Base-by-base conservation (phyloP, 371 early-diverging fungal species). In the Furculomyces boomerangus region DNA sequence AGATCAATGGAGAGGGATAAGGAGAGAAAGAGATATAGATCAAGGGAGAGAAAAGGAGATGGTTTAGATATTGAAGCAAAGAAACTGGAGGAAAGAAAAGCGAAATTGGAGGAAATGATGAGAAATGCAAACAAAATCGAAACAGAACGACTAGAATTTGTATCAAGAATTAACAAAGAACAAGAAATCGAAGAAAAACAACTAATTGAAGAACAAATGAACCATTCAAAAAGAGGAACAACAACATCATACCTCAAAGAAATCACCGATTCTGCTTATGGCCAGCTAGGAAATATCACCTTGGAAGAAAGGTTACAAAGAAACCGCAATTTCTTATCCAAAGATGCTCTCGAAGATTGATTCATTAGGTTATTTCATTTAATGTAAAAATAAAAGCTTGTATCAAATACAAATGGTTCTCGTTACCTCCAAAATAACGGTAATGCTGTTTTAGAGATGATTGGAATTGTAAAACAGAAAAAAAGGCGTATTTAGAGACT, bases 161-260 rank as follows among this genome's bases (percentile, higher is more conserved):
- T 53, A 7, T 39, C 39, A 27, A 35, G 30, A 40, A 53, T 53
- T n/a, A 32, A 28, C 3, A 20, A 53, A 32, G 53, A 53, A 18
- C 41, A 53, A 25, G 7, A 18, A 32, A 8, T 3, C 2, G 53
- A 53, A 26, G 35, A n/a, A 8, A 28, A 41, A n/a, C 3, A 18
- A n/a, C n/a, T 27, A n/a, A 18, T 29, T 2, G 28, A 27, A 26
- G 53, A 53, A 37, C 39, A 31, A 28, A 53, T 53, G 7, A 40
- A 32, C 14, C 53, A 53, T 53, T 35, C 53, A 26, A 53, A 26
- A 22, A 18, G n/a, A 13, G 53, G 53, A 53, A 53, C 53, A 3
- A 43, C 53, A 20, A 25, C 53, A 18, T 22, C 18, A 13, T 53
- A 53, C n/a, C n/a, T 53, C 3, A n/a, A 53, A n/a, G 44, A 53